Conservation (phyloP, 345 rosid genomes). For the Syzygium aromaticum region DNA sequence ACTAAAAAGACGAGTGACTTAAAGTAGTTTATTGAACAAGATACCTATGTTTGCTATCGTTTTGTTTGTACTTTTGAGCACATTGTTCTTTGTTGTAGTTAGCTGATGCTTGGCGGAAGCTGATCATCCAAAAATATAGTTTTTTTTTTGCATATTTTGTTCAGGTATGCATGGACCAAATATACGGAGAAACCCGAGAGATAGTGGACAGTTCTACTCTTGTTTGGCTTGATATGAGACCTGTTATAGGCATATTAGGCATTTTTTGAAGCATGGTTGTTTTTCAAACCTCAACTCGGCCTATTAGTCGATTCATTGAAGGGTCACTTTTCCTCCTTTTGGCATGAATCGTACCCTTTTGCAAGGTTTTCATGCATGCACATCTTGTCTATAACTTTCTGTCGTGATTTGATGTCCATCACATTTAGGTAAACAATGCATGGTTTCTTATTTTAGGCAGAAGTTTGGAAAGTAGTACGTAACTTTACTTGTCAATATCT, state of each 20-base stretch:
- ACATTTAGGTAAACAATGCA: not conserved
- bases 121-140: too few species aligned
- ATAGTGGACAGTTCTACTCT: too few species aligned
- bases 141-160: not conserved
- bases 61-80: not conserved
- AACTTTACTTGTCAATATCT: not conserved
- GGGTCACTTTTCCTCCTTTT: not conserved
- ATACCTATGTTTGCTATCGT: not conserved
- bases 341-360: not conserved
- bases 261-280: not conserved
- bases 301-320: not conserved
- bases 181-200: not conserved
- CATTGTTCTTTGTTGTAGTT: not conserved
- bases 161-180: not conserved
- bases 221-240: too few species aligned
- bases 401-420: not conserved
- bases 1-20: not conserved
- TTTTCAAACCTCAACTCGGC: not conserved
- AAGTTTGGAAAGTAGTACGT: not conserved
- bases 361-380: not conserved
- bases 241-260: not conserved
- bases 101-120: not conserved
- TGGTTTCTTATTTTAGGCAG: not conserved
- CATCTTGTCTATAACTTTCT: not conserved
- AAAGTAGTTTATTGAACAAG: not conserved